Evolutionary conservation across 2,329 filamentous ascomycete species (phyloP), one percentile per base, ranked within the genome.

Genomic region (Cercospora sp.): DNA sequence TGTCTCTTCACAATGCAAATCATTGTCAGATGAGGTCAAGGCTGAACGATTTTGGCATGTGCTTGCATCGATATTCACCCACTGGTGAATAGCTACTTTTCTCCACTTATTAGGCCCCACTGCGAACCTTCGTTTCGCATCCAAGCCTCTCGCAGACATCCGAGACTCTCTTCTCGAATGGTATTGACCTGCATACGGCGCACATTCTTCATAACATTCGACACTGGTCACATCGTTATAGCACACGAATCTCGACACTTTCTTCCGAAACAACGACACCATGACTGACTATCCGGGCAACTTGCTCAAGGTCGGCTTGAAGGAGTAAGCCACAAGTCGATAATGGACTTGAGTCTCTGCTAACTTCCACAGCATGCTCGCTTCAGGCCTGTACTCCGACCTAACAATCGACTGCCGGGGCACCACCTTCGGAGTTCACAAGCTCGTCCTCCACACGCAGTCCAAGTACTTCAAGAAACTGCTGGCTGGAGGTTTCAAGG

Each of bases 381-480:
- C n/a, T 18, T 28, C 61, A 12, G 43, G 61, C 2, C 26, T 53
- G 8, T 82, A 80, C 72, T 81, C 81, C 67, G 81, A 83, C 74
- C 75, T 83, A 68, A 82, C 80, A 66, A 77, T 83, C 71, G 72
- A 76, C 51, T 81, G 78, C 74, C 77, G 79, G 61, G 72, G 67
- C 57, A 77, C 77, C 75, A 76, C 74, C 72, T 83, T 80, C 73
- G 74, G 73, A 34, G 80, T 82, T 7, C 81, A 83, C 72, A 79
- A 79, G 68, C 75, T 76, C 18, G 75, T 82, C 57, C 75, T 83
- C 59, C 79, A 79, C 70, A 78, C 79, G 24, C 78, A 81, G 53
- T 82, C 80, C 2, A 72, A 74, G 7, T 81, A 82, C 72, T 82
- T 83, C 70, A 78, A 79, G 51, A 81, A 79, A 45, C 78, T 80